Conservation (phyloP, 164 flowering plant genomes). For the Tetracentron sinense region DNA sequence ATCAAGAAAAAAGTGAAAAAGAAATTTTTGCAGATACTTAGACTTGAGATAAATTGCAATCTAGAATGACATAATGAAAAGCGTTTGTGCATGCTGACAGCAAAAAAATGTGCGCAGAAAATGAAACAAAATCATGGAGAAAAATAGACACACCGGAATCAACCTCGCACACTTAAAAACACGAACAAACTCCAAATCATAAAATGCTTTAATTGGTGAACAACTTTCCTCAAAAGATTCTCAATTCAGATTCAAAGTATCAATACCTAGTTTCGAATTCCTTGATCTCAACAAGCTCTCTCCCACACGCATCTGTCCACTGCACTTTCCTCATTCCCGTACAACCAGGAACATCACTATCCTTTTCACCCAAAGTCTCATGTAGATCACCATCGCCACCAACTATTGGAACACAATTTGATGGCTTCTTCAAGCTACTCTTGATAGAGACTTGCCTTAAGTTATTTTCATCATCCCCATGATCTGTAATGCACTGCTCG, state of each 20-base stretch:
- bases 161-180: too few relatives aligned
- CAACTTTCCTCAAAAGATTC: background rate
- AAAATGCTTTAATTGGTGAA: background rate
- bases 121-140: too few relatives aligned
- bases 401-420: conserved; percentile 27
- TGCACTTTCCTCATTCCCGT: conserved; percentile 69
- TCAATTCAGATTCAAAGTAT: background rate
- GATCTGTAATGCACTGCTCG: conserved; percentile 21
- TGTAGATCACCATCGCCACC: conserved; percentile 17
- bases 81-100: background rate
- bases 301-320: conserved; percentile 82
- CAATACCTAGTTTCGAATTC: conserved; percentile 89
- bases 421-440: conserved; percentile 72
- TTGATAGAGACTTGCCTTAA: conserved; percentile 35
- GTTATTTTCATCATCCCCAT: conserved; percentile 30
- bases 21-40: background rate
- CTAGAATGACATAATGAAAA: background rate
- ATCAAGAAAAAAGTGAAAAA: background rate
- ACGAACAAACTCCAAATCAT: background rate
- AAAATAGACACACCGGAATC: too few relatives aligned
- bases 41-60: background rate
- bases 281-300: conserved; percentile 75
- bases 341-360: conserved; percentile 20
- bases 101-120: background rate
- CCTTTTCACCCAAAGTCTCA: conserved; percentile 25